phyloP scores from a whole-genome alignment of 768 basidiomycete species.

The Suillus paluster region DNA sequence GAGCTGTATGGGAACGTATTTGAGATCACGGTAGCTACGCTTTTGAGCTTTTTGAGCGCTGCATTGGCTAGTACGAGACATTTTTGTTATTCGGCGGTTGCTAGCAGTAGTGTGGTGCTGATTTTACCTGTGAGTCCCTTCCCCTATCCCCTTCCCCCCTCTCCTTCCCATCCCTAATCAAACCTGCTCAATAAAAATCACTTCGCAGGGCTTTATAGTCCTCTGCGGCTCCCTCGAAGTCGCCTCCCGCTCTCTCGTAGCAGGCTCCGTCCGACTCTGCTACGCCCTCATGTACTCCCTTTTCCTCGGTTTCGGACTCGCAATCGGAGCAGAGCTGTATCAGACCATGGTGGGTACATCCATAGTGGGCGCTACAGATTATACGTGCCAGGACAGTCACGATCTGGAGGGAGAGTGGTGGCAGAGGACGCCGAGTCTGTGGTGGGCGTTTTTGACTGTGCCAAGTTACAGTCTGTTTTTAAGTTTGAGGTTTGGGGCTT shows the following conservation, averaged over 20 bases:
- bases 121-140: conserved; percentile 67
- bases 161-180: neutral
- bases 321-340: conserved; percentile 77
- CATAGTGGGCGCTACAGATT: conserved; percentile 59
- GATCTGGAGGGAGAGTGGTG: conserved; percentile 69
- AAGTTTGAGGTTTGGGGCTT: conserved; percentile 70
- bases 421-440: conserved; percentile 66
- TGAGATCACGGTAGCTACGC: conserved; percentile 79
- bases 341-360: conserved; percentile 52
- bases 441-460: conserved; percentile 78
- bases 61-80: conserved; percentile 67
- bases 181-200: neutral
- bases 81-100: conserved; percentile 84
- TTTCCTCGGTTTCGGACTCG: conserved; percentile 79
- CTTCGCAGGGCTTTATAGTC: conserved; percentile 61
- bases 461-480: conserved; percentile 71
- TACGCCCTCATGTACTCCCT: conserved; percentile 82
- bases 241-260: conserved; percentile 78
- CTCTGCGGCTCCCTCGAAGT: conserved; percentile 78
- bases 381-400: conserved; percentile 62
- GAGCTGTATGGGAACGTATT: conserved; percentile 84
- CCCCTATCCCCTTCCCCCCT: neutral
- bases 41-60: conserved; percentile 80
- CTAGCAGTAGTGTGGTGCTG: conserved; percentile 76
- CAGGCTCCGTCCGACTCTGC: conserved; percentile 83